Evolutionary conservation across 768 basidiomycete species (phyloP).

Genomic region (Macrolepiota fuliginosa): DNA sequence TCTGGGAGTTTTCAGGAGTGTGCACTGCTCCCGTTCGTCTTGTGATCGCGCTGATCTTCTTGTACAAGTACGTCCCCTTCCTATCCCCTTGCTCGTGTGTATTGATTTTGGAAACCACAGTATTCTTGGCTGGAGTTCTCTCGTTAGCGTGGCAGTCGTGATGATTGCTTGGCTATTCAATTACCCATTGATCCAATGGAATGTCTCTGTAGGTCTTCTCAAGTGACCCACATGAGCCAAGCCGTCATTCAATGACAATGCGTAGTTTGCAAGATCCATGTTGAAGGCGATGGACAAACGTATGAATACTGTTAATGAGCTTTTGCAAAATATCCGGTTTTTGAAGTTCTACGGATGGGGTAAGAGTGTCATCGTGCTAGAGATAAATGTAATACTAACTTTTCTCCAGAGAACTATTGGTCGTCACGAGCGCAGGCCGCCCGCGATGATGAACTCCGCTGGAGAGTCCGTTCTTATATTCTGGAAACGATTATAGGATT

Average conservation of each 20-base stretch:
- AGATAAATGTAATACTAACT: background rate
- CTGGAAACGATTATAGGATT: constrained; percentile 62
- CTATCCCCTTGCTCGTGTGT: background rate
- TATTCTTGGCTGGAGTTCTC: constrained; percentile 74
- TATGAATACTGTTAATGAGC: constrained; percentile 72
- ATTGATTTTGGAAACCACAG: constrained; percentile 29
- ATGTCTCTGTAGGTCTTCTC: constrained; percentile 47
- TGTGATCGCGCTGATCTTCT: constrained; percentile 63
- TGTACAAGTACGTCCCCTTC: constrained; percentile 56
- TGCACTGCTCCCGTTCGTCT: constrained; percentile 62
- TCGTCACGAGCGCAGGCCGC: constrained; percentile 47
- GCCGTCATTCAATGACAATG: background rate
- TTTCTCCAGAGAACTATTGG: constrained; percentile 55
- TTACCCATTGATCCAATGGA: constrained; percentile 65
- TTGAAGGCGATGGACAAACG: constrained; percentile 66
- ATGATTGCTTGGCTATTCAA: constrained; percentile 60
- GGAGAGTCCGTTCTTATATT: constrained; percentile 64
- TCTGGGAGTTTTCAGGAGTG: constrained; percentile 71
- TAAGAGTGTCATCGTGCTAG: constrained; percentile 22
- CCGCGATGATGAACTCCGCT: constrained; percentile 61
- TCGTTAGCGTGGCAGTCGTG: constrained; percentile 68
- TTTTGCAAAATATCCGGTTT: constrained; percentile 72
- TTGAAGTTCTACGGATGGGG: constrained; percentile 80
- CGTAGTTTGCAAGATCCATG: constrained; percentile 51
- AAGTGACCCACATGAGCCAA: background rate